A percentile compares a stretch with the other conserved stretches of the same genome.
Conservation (phyloP, 139 green algal genomes). For the Haematococcus sp. region DNA sequence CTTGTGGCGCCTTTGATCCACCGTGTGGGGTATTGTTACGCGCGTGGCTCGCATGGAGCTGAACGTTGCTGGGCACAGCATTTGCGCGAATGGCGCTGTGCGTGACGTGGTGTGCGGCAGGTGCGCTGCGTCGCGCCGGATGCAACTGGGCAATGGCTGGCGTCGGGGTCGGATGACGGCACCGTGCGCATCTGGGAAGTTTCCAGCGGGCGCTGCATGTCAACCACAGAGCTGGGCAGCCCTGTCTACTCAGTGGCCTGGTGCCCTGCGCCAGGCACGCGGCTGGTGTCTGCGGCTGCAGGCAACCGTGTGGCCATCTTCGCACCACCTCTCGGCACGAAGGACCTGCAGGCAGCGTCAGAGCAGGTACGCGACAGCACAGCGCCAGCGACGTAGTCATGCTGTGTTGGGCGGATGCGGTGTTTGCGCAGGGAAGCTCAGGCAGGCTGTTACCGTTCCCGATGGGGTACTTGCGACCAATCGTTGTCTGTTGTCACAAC, state of each 20-base stretch:
- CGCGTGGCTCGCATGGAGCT: too few species aligned
- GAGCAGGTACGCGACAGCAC: neutral
- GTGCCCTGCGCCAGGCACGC: conserved; percentile 56
- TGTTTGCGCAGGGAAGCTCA: too few species aligned
- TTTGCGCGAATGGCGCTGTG: too few species aligned
- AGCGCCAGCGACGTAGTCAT: too few species aligned
- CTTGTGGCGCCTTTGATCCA: neutral
- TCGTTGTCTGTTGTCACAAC: too few species aligned
- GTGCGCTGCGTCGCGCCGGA: conserved; percentile 68
- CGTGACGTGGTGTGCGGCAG: conserved; percentile 19
- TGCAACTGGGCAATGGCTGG: conserved; percentile 81
- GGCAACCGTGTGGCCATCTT: conserved; percentile 3
- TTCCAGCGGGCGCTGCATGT: conserved; percentile 33
- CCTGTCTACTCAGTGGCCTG: conserved; percentile 63
- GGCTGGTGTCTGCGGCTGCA: conserved; percentile 39
- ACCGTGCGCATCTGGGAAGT: conserved; percentile 85
- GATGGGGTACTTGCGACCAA: too few species aligned
- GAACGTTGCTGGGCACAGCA: too few species aligned
- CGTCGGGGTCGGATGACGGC: conserved; percentile 67
- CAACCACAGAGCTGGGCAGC: conserved; percentile 50
- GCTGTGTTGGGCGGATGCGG: too few species aligned
- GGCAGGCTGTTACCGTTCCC: too few species aligned
- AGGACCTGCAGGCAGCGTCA: conserved; percentile 18
- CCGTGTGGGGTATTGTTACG: neutral
- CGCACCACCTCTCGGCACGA: neutral